Evolutionary conservation across 805 yeast genomes (phyloP).

Genomic region (Candida namnaoensis): DNA sequence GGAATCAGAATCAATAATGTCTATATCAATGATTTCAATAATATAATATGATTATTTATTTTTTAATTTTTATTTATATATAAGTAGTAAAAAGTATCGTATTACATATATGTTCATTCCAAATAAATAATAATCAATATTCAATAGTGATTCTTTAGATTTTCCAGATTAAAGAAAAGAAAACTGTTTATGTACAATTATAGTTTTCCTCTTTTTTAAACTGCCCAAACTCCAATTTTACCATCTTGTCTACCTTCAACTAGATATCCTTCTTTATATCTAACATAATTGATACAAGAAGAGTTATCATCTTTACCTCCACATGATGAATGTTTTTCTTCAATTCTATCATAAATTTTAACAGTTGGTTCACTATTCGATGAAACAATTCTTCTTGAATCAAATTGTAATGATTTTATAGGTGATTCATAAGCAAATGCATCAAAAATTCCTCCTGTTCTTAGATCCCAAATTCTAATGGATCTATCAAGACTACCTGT

Average conservation of each 20-base stretch:
- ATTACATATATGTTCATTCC: too few relatives aligned
- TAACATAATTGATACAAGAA: conserved; percentile 29
- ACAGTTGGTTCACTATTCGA: conserved; percentile 41
- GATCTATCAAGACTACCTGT: conserved; percentile 60
- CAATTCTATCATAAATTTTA: conserved; percentile 49
- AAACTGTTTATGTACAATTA: too few relatives aligned
- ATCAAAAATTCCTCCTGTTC: conserved; percentile 55
- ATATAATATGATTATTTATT: too few relatives aligned
- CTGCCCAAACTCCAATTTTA: conserved; percentile 56
- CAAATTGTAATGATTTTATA: conserved; percentile 50
- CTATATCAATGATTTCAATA: too few relatives aligned
- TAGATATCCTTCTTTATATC: conserved; percentile 55
- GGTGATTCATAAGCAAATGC: conserved; percentile 55
- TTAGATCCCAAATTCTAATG: conserved; percentile 63
- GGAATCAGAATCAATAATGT: not conserved
- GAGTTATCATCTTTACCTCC: conserved; percentile 28
- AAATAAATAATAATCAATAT: too few relatives aligned
- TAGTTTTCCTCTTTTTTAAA: conserved; percentile 10
- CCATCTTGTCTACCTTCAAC: conserved; percentile 62
- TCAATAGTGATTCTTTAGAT: too few relatives aligned
- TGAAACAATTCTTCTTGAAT: conserved; percentile 43
- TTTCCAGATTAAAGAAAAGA: too few relatives aligned
- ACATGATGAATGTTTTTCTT: conserved; percentile 43
- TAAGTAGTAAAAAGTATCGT: too few relatives aligned
- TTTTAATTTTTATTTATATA: too few relatives aligned